A percentile compares a stretch with the other conserved stretches of the same genome.
Conservation (phyloP, 2,329 filamentous ascomycete genomes). For the Cladophialophora bantiana region DNA sequence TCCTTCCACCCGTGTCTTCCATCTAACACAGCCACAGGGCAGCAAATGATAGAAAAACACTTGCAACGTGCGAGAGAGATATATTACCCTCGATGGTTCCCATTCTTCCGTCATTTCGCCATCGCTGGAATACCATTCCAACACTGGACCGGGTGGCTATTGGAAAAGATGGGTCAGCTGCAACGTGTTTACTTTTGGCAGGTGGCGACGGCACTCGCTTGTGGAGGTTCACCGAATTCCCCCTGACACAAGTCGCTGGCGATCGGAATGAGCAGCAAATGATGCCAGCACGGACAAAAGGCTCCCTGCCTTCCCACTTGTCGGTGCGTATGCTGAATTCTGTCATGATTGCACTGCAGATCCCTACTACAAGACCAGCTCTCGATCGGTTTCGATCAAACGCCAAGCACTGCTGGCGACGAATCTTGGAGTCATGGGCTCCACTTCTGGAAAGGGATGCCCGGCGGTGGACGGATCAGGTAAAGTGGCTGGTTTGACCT, state of each 20-base stretch:
- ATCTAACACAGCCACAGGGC: background rate
- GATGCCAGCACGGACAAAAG: background rate
- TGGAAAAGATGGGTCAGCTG: conserved; percentile 15
- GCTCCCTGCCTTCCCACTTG: conserved; percentile 1
- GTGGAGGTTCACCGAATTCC: conserved; percentile 2
- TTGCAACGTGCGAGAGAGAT: background rate
- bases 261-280: background rate
- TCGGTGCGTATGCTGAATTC: background rate
- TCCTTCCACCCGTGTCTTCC: conserved; percentile 3
- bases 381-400: background rate
- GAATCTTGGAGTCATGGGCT: background rate
- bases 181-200: conserved; percentile 19
- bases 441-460: background rate
- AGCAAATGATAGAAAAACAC: background rate
- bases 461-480: background rate
- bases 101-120: background rate
- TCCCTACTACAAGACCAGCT: background rate
- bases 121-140: background rate
- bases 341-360: conserved; percentile 2
- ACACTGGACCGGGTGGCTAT: background rate
- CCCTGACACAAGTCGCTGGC: background rate
- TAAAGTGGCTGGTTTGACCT: background rate
- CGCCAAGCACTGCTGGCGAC: background rate
- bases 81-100: background rate
- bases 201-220: conserved; percentile 13